These are phyloP conservation scores for Aspergillus coremiiformis DNA, from an alignment of 495 filamentous ascomycete genomes.

Conservation along the genomic window DNA sequence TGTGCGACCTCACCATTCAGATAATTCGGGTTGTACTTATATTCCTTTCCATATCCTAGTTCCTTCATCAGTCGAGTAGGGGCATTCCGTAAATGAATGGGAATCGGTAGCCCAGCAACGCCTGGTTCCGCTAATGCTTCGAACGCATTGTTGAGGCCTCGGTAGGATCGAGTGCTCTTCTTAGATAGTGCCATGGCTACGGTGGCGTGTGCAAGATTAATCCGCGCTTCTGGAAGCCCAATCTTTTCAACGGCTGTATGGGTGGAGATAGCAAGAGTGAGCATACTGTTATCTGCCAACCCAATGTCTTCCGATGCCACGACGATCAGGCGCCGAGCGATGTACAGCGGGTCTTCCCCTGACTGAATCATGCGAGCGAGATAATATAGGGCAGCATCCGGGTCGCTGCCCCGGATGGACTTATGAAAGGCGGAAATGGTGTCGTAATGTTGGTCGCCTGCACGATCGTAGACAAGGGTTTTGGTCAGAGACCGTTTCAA, in stretches of 20 bases:
- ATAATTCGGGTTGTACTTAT: conserved; percentile 95
- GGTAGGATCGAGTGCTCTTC: conserved; percentile 82
- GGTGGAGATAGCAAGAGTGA: conserved; percentile 75
- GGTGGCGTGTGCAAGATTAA: conserved; percentile 80
- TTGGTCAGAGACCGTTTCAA: conserved; percentile 78
- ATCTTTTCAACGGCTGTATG: conserved; percentile 83
- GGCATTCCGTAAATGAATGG: conserved; percentile 83
- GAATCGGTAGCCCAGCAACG: conserved; percentile 69
- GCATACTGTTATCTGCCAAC: conserved; percentile 78
- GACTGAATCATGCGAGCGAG: conserved; percentile 92
- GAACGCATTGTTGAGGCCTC: conserved; percentile 71
- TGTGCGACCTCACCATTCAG: conserved; percentile 76
- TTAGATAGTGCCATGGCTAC: conserved; percentile 74
- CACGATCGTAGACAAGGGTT: conserved; percentile 89
- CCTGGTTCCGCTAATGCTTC: conserved; percentile 70
- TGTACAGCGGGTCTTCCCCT: conserved; percentile 88
- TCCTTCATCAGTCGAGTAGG: conserved; percentile 91
- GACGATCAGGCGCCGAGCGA: conserved; percentile 85
- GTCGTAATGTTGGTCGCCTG: conserved; percentile 91
- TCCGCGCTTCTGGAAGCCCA: conserved; percentile 89
- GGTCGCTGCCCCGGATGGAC: conserved; percentile 75
- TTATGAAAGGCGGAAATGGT: conserved; percentile 97
- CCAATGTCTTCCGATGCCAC: conserved; percentile 90
- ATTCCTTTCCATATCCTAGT: conserved; percentile 79
- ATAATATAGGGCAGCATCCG: conserved; percentile 88